phyloP scores from a whole-genome alignment of 2,329 filamentous ascomycete genomes.

The Septoria petroselini region DNA sequence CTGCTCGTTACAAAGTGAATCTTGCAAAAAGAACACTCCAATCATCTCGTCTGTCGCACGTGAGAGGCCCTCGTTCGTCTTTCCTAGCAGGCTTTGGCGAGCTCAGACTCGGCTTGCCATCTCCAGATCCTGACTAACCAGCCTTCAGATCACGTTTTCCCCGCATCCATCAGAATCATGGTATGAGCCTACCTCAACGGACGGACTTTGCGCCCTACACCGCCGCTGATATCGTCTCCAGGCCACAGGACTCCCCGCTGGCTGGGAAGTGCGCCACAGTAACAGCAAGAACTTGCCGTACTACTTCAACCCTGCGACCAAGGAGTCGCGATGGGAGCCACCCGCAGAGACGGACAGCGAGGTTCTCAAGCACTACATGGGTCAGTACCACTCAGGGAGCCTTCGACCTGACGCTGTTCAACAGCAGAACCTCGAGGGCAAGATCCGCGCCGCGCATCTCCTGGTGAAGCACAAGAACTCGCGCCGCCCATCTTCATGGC shows the following conservation, averaged over 20 bases:
- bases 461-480: slow-evolving; percentile 91
- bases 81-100: neutral
- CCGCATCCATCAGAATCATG: slow-evolving; percentile 12
- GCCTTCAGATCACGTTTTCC: slow-evolving; percentile 11
- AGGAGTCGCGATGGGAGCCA: slow-evolving; percentile 93
- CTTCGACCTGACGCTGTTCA: slow-evolving; percentile 34
- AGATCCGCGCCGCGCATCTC: slow-evolving; percentile 90
- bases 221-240: slow-evolving; percentile 14
- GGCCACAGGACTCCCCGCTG: slow-evolving; percentile 36
- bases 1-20: too few species aligned
- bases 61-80: too few species aligned
- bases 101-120: slow-evolving; percentile 7
- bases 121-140: slow-evolving; percentile 5
- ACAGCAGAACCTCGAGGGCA: slow-evolving; percentile 56
- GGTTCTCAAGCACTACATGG: slow-evolving; percentile 93
- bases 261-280: slow-evolving; percentile 82
- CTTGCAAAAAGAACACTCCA: too few species aligned
- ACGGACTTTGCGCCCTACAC: neutral
- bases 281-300: slow-evolving; percentile 98
- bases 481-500: slow-evolving; percentile 87
- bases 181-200: neutral
- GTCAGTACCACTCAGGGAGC: slow-evolving; percentile 65
- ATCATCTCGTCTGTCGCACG: too few species aligned
- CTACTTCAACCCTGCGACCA: slow-evolving; percentile 88
- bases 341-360: slow-evolving; percentile 84